These are phyloP conservation scores for Yarrowia divulgata DNA, from an alignment of 805 yeast genomes.

Conservation along the genomic window DNA sequence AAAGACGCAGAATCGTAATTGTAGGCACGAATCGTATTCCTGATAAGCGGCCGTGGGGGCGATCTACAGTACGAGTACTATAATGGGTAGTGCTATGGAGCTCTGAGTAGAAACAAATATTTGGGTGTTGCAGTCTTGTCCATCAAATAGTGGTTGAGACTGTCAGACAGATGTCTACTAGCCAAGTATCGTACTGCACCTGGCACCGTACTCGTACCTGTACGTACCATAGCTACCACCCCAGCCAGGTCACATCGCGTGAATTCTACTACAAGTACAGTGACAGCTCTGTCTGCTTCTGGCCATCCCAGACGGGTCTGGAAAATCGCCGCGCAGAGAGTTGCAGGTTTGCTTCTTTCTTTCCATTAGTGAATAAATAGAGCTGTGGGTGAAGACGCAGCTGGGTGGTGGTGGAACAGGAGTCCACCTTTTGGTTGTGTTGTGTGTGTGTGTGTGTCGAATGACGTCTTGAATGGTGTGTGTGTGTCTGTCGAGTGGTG, in stretches of 20 bases:
- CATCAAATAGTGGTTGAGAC: too few relatives aligned
- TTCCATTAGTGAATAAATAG: conserved; percentile 24
- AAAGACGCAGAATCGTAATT: conserved; percentile 19
- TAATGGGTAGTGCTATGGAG: too few relatives aligned
- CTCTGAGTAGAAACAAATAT: too few relatives aligned
- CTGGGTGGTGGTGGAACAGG: too few relatives aligned
- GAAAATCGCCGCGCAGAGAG: conserved; percentile 3
- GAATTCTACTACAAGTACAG: background rate
- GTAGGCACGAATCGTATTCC: background rate
- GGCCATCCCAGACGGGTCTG: conserved; percentile 15
- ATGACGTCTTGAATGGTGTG: background rate
- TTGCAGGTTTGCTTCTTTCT: conserved; percentile 12
- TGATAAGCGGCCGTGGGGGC: background rate
- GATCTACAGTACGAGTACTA: background rate
- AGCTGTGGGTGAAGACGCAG: background rate
- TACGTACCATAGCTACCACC: too few relatives aligned
- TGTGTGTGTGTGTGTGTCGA: background rate
- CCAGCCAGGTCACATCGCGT: background rate
- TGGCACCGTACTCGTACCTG: too few relatives aligned
- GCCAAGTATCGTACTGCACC: too few relatives aligned
- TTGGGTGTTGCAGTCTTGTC: too few relatives aligned
- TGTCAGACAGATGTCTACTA: too few relatives aligned
- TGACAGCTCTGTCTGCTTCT: too few relatives aligned
- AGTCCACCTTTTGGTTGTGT: background rate
- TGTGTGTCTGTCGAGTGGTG: background rate